A percentile compares a stretch with the other conserved stretches of the same genome.
These are phyloP conservation scores for Aphanomyces astaci DNA, from an alignment of 352 stramenopile species.

Conservation along the genomic window DNA sequence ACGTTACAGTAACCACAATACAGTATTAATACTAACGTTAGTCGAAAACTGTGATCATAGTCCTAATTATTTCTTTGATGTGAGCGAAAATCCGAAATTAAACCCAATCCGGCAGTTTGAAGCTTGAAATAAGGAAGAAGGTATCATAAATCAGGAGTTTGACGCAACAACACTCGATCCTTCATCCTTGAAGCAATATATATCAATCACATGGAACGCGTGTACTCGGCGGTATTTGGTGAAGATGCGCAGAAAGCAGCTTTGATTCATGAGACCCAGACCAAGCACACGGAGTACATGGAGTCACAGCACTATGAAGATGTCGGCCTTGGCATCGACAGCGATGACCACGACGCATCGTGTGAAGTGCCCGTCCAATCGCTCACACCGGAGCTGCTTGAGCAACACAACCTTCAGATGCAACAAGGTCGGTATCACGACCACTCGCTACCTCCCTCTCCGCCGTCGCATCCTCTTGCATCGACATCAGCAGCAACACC, in stretches of 20 bases:
- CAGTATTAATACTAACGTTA: no score
- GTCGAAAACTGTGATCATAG: no score
- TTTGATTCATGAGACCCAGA: background rate
- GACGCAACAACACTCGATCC: background rate
- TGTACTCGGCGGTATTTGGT: conserved; percentile 80
- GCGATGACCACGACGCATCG: background rate
- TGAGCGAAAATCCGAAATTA: no score
- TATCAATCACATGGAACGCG: conserved; percentile 56
- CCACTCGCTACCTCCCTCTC: background rate
- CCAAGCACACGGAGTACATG: background rate
- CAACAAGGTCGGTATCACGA: conserved; percentile 7
- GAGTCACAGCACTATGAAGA: background rate
- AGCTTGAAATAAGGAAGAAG: background rate
- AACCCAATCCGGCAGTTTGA: no score
- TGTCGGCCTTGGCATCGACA: background rate
- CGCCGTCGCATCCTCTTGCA: background rate
- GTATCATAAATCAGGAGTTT: background rate
- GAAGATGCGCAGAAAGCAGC: conserved; percentile 9
- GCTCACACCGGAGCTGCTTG: conserved; percentile 55
- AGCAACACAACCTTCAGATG: conserved; percentile 54
- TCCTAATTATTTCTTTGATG: no score
- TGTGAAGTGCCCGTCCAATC: background rate
- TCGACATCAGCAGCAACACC: conserved; percentile 18
- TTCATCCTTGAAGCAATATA: no score
- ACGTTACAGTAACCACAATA: no score